Evolutionary conservation across 768 basidiomycete genomes (phyloP), one percentile per base, ranked within the genome.

Genomic region (Hypholoma fasciculare): DNA sequence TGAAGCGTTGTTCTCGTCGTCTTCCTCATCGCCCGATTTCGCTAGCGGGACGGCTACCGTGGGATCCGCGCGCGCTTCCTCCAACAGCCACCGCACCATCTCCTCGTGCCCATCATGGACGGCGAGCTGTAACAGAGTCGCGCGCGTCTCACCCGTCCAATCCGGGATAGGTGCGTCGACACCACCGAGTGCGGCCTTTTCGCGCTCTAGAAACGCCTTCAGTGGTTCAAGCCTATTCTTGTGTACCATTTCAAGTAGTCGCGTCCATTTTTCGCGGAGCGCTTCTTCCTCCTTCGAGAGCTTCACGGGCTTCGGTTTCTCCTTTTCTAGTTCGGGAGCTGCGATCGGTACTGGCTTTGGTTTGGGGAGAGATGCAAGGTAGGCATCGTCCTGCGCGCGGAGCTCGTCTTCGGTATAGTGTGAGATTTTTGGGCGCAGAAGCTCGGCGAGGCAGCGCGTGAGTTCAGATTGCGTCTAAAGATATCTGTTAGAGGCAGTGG

Each of bases 401-500:
- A 99, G 85, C 1, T 82, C 87, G 6, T 92, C 90, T 69, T 94
- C 92, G 0, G 95, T 92, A 20, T 96, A 77, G 64, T 93, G 89
- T 0, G 96, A 89, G 2, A 89, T 75, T 72, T 98, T 98, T 65
- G 87, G 87, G 23, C 85, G 84, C 0, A 88, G 89, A 42, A 99
- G 82, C 69, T 98, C 96, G 42, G 83, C 74, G 47, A 97, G 85
- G 69, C 95, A 96, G 17, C 97, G 89, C 3, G 82, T 56, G 19
- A 98, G 82, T 71, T 99, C 97, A 2, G 92, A 84, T 76, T 94
- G 90, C 0, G 96, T 99, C 92, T 96, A 48, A 20, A 4, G 7
- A 39, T 34, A n/a, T 56, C 50, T 39, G 30, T 36, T 20, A 27
- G 51, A 27, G 37, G 40, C 2, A 52, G 19, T 17, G 51, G n/a